These are phyloP conservation scores for Setaria viridis DNA, from an alignment of 202 grass and related monocot genomes.

Conservation along the genomic window DNA sequence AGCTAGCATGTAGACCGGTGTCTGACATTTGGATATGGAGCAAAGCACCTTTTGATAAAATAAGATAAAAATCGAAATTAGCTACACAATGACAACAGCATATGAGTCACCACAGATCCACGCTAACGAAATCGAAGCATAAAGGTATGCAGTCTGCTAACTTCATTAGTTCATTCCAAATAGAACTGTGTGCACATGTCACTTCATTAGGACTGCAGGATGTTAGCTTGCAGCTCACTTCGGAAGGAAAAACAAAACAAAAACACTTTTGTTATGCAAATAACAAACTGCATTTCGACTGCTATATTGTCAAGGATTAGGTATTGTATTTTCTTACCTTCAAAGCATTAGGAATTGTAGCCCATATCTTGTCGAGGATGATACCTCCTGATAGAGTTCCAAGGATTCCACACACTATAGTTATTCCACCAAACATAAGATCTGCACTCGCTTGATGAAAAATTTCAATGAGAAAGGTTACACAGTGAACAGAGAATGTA, in stretches of 20 bases:
- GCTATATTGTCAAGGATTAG: too few species aligned
- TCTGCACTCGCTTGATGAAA: constrained; percentile 82
- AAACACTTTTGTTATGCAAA: not conserved
- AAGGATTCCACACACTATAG: constrained; percentile 85
- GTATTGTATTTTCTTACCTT: constrained; percentile 57
- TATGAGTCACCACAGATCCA: not conserved
- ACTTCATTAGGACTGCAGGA: not conserved
- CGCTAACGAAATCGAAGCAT: constrained; percentile 7
- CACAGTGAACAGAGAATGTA: not conserved
- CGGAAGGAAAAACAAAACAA: not conserved
- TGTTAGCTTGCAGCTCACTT: constrained; percentile 8
- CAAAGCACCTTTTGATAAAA: not conserved
- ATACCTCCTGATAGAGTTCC: constrained; percentile 93
- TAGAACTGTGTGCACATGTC: not conserved
- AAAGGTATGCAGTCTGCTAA: not conserved
- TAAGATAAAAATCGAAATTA: constrained; percentile 5
- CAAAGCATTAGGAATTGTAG: constrained; percentile 95
- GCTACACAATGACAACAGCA: constrained; percentile 12
- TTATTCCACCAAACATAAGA: constrained; percentile 95
- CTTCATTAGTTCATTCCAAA: not conserved
- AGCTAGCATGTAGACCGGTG: not conserved
- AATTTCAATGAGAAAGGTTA: constrained; percentile 45
- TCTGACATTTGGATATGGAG: constrained; percentile 17
- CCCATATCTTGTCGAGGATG: constrained; percentile 78
- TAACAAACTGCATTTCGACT: constrained; percentile 15